Evolutionary conservation across 352 stramenopile genomes (phyloP), one percentile per base, ranked within the genome.

Genomic region (Blastocystis hominis): DNA sequence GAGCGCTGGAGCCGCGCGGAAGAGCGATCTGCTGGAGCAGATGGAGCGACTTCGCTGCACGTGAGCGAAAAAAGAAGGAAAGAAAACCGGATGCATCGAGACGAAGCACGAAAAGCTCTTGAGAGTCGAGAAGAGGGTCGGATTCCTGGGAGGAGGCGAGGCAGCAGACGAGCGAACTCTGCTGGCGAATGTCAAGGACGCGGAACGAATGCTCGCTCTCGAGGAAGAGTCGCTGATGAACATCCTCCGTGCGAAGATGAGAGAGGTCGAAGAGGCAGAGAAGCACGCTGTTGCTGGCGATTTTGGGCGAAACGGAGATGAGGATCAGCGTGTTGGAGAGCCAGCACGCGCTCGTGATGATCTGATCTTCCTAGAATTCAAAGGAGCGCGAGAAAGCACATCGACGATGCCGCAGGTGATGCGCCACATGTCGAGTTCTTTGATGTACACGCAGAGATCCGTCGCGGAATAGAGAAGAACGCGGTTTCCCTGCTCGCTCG

Each of bases 361-460:
- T 36, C 9, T 84, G 44, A 55, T 84, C 13, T 13, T 64, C 44
- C 72, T 84, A 84, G 9, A 46, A 46, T 5, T 38, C n/a, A 66
- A 13, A 6, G 20, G 53, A 36, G 13, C 30, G 10, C 3, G 9
- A 5, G 46, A 84, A 10, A 50, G 13, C n/a, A 68, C 72, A 24
- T 59, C 34, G 50, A 69, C 42, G 2, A 84, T 38, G 15, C 53
- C 72, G 9, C 4, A 66, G 7, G 72, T 53, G 15, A 84, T 53
- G 4, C 44, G 20, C 72, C 72, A 84, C 24, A 66, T 30, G 17
- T 84, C 72, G 20, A 54, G 24, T 4, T 53, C 50, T 24, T 47
- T 36, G 20, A 64, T n/a, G 30, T 84, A 84, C 47, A 84, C 34
- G 30, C 72, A 84, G 17, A 84, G 24, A 30, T 84, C 72, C 17